Conservation (phyloP, 202 grass and related monocot species). For the Schoenoplectus tabernaemontani region DNA sequence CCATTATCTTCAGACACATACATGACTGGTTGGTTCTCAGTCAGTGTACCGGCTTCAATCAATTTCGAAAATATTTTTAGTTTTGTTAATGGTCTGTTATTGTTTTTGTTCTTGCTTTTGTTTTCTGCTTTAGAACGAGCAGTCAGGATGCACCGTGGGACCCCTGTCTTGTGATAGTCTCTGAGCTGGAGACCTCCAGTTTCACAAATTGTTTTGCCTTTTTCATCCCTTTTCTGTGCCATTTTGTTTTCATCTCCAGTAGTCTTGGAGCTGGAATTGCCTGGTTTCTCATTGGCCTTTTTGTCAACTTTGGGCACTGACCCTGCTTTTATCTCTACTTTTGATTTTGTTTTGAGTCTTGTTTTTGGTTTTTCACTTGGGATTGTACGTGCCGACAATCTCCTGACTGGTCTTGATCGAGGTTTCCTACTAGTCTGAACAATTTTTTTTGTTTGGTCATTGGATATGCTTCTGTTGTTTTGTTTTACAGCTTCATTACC, state of each 20-base stretch:
- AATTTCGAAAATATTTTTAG: slow-evolving; percentile 22
- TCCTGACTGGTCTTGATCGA: background rate
- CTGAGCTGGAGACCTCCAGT: slow-evolving; percentile 11
- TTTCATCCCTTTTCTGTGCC: background rate
- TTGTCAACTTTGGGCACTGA: slow-evolving; percentile 3
- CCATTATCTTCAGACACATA: slow-evolving; percentile 21
- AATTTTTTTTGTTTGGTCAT: background rate
- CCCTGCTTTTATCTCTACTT: background rate
- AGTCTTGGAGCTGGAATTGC: background rate
- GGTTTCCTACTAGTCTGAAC: background rate
- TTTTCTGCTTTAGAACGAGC: slow-evolving; percentile 8
- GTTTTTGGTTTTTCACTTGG: slow-evolving; percentile 7
- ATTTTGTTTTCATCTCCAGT: background rate
- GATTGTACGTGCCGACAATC: slow-evolving; percentile 5
- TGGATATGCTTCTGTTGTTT: background rate
- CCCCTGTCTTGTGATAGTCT: background rate
- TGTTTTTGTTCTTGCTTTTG: background rate
- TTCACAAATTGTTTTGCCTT: slow-evolving; percentile 5
- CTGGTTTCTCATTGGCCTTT: background rate
- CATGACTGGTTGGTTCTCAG: slow-evolving; percentile 22
- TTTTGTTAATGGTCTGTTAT: slow-evolving; percentile 1
- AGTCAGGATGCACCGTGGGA: slow-evolving; percentile 17
- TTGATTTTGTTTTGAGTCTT: slow-evolving; percentile 12
- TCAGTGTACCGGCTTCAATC: slow-evolving; percentile 13
- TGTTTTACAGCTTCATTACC: background rate